Evolutionary conservation across 768 basidiomycete genomes (phyloP).

Genomic region (Thelephora ganbajun): DNA sequence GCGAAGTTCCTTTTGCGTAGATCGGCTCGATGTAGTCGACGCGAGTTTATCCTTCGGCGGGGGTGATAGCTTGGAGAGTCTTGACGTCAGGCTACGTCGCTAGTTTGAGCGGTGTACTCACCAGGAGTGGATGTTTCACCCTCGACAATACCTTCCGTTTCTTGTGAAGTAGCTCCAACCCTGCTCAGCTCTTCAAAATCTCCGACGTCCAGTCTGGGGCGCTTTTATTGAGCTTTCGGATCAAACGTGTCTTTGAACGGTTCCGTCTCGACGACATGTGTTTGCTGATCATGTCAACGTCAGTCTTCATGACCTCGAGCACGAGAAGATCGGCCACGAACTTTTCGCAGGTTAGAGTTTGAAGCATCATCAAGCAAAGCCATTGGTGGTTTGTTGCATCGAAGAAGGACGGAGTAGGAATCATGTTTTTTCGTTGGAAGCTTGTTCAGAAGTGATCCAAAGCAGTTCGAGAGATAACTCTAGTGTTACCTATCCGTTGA

Average conservation of each 20-base stretch:
- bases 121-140: conserved; percentile 31
- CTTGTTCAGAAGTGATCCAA: conserved; percentile 93
- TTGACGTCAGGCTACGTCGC: conserved; percentile 4
- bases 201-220: conserved; percentile 75
- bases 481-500: conserved; percentile 67
- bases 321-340: conserved; percentile 11
- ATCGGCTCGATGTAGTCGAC: conserved; percentile 82
- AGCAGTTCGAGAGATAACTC: conserved; percentile 93
- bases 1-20: conserved; percentile 88
- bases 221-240: conserved; percentile 88
- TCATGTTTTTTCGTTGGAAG: conserved; percentile 75
- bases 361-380: conserved; percentile 83
- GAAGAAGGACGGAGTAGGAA: conserved; percentile 89
- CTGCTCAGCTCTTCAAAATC: conserved; percentile 84
- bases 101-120: conserved; percentile 11
- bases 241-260: conserved; percentile 93
- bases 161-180: conserved; percentile 38
- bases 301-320: not conserved
- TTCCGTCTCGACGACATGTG: conserved; percentile 94
- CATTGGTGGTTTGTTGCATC: conserved; percentile 95
- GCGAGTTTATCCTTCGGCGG: conserved; percentile 42
- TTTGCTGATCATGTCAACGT: conserved; percentile 33
- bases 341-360: conserved; percentile 72
- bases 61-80: conserved; percentile 20
- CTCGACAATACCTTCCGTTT: conserved; percentile 28